Evolutionary conservation across 805 yeast genomes (phyloP), one percentile per base, ranked within the genome.

Genomic region (Candida nanaspora): DNA sequence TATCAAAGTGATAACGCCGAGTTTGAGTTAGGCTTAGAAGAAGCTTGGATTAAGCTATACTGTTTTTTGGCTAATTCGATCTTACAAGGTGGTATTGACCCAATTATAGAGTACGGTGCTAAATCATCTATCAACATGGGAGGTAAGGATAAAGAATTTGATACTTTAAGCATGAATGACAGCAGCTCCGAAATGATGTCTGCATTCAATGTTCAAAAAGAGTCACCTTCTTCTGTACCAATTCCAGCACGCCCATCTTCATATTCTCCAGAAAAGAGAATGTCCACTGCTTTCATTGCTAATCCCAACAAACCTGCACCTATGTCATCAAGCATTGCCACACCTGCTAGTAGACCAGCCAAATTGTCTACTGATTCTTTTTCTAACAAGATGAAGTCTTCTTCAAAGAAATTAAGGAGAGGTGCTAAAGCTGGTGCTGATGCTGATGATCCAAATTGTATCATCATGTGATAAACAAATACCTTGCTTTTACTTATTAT

Each of bases 41-140:
- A 76, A 42, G 73, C 80, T 41, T 83, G 91, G 89, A 74, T 82
- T 41, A 75, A 80, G 51, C 62, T 83, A 19, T 83, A 80, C 61
- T 65, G 80, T 42, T 83, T 78, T 55, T 61, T 83, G 48, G 80
- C 88, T 22, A 82, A 83, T 57, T 71, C 82, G 19, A 70, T 83
- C 35, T 52, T 82, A 16, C 82, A 79, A 53, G 74, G 74, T 42
- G 82, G 81, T 29, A 62, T 72, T 33, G 81, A 76, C 47, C 80
- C 81, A 3, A 48, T 62, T 3, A 50, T 63, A 37, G 55, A 50
- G 30, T 62, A 61, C 33, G 53, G 34, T 30, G 5, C 33, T 15
- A 30, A n/a, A 16, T 7, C n/a, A 4, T 9, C 35, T 14, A 14
- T 6, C 14, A 9, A 14, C 7, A 16, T 10, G 13, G 6, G n/a